A percentile compares a stretch with the other conserved stretches of the same genome.
phyloP scores from a whole-genome alignment of 1,284 basidiomycete species.

The Heterobasidion irregulare region DNA sequence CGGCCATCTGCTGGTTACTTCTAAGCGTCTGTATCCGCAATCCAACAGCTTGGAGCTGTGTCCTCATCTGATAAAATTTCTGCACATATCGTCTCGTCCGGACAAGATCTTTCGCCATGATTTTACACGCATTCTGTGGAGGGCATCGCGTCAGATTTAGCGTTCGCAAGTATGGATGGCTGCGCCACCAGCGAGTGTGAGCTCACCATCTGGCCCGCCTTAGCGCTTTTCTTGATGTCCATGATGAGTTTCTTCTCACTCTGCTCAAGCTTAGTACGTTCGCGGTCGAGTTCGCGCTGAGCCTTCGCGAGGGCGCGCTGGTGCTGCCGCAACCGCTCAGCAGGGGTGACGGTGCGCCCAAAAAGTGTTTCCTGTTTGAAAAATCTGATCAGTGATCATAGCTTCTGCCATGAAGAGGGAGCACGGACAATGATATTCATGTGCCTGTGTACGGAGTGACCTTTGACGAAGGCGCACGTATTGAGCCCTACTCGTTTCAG shows the following conservation, averaged over 20 bases:
- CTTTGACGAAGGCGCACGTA: not conserved
- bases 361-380: conserved; percentile 80
- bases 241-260: conserved; percentile 90
- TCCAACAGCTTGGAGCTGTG: conserved; percentile 94
- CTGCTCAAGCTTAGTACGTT: conserved; percentile 86
- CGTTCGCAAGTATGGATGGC: not conserved
- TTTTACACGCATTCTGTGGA: conserved; percentile 88
- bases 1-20: conserved; percentile 98
- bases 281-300: conserved; percentile 29
- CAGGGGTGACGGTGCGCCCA: conserved; percentile 89
- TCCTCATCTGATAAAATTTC: conserved; percentile 99
- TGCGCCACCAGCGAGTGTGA: too few species aligned
- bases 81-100: conserved; percentile 92
- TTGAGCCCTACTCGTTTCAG: too few species aligned
- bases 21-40: conserved; percentile 94
- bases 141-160: not conserved
- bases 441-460: conserved; percentile 14
- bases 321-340: conserved; percentile 56
- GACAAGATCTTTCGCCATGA: conserved; percentile 98
- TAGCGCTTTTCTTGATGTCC: conserved; percentile 97
- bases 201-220: conserved; percentile 87
- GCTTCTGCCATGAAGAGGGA: not conserved
- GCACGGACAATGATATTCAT: conserved; percentile 69
- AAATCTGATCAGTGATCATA: not conserved
- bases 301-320: conserved; percentile 11